Evolutionary conservation across 148 eudicot species (phyloP).

Genomic region (Nyssa sinensis): DNA sequence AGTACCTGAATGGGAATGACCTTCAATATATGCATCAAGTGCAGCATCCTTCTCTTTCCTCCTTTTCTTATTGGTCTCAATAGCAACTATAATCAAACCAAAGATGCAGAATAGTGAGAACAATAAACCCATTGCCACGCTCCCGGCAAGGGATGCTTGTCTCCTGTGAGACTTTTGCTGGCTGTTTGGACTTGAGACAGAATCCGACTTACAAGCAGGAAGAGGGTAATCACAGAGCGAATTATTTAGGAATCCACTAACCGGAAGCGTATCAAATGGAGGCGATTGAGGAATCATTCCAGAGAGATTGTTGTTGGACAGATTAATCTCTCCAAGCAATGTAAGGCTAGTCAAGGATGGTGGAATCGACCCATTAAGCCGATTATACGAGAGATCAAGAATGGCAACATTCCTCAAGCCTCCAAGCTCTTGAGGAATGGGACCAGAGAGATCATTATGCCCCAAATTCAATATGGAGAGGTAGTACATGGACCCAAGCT

Average conservation of each 20-base stretch:
- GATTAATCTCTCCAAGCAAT: constrained; percentile 51
- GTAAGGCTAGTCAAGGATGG: constrained; percentile 47
- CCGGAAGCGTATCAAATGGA: constrained; percentile 69
- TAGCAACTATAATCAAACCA: constrained; percentile 52
- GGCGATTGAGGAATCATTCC: constrained; percentile 78
- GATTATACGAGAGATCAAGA: constrained; percentile 68
- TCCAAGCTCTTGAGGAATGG: constrained; percentile 66
- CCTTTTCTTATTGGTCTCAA: constrained; percentile 66
- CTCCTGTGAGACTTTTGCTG: constrained; percentile 43
- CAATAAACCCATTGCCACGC: constrained; percentile 76
- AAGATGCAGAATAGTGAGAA: constrained; percentile 75
- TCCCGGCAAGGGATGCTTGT: constrained; percentile 69
- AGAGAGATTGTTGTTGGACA: constrained; percentile 62
- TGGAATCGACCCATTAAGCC: constrained; percentile 67
- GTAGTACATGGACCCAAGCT: constrained; percentile 71
- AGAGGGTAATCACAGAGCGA: constrained; percentile 88
- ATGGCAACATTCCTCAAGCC: constrained; percentile 58
- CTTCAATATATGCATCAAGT: constrained; percentile 57
- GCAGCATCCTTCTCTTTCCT: constrained; percentile 55
- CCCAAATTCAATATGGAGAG: constrained; percentile 65
- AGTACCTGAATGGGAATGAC: constrained; percentile 57
- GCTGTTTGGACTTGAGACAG: constrained; percentile 13
- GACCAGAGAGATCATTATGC: constrained; percentile 72
- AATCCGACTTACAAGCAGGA: constrained; percentile 32
- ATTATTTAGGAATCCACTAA: constrained; percentile 59